Base-by-base conservation (phyloP, 345 rosid species). In the Acer campestre region DNA sequence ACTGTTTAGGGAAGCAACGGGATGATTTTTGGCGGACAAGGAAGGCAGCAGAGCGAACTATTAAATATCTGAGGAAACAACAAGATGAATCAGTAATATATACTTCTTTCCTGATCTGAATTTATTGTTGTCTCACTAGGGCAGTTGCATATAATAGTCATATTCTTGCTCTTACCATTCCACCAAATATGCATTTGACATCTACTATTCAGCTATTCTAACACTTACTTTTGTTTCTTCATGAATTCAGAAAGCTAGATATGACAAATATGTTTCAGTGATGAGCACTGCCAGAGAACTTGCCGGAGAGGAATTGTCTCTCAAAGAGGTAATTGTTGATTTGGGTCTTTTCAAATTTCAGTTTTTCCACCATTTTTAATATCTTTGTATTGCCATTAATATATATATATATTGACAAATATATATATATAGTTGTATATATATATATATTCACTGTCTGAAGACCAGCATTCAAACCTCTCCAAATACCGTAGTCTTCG, bases 211-310 rank as follows among this genome's bases (percentile, higher is more conserved):
- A n/a, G n/a, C n/a, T n/a, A n/a, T n/a, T 22, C 13, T 12, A 46
- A 46, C 12, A 8, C 46, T 53, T 61, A 3, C 3, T 53, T 70
- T 70, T 70, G 62, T 0, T 56, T 53, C 46, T 29, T 31, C 23
- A 29, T 55, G 5, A 29, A 29, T 53, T 53, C 46, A 70, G 74
- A 53, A 53, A 16, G 25, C 7, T 8, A 70, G 63, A 51, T 27
- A 70, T 53, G 16, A 29, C 42, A 51, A 55, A 53, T 18, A 70
- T 29, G 63, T 59, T 29, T 53, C 63, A n/a, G 38, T 70, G 13
- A 38, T 90, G 82, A 83, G 79, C 70, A 79, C 87, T 78, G 94
- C 88, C 66, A 91, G 82, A 80, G 88, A 82, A 10, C 89, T 90
- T 80, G 93, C 93, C 77, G 78, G 81, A n/a, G 81, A 84, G 83